These are phyloP conservation scores for Priceomyces medius DNA, from an alignment of 805 yeast genomes.

Conservation along the genomic window DNA sequence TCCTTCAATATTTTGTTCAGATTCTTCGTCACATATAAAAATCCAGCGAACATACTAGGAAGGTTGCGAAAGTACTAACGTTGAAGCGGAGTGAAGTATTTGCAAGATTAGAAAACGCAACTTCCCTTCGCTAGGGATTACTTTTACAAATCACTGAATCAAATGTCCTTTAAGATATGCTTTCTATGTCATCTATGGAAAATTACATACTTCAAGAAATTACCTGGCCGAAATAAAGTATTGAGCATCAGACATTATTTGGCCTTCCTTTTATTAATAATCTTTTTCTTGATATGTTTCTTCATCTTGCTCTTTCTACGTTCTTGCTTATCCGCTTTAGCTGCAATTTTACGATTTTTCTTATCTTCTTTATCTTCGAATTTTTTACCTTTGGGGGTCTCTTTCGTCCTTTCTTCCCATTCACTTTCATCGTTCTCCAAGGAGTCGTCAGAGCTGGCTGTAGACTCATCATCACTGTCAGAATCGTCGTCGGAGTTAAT, in stretches of 20 bases:
- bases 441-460: constrained; percentile 26
- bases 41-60: no score
- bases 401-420: constrained; percentile 42
- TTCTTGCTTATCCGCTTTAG: constrained; percentile 30
- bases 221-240: no score
- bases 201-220: no score
- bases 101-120: no score
- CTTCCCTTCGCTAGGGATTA: no score
- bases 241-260: constrained; percentile 14
- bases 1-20: no score
- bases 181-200: no score
- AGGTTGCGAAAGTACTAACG: no score
- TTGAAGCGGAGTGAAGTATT: no score
- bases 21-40: no score
- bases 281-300: constrained; percentile 30
- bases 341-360: constrained; percentile 40
- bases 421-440: constrained; percentile 34
- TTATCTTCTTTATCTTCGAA: constrained; percentile 53
- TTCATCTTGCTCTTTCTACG: constrained; percentile 41
- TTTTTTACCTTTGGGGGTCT: constrained; percentile 65
- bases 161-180: no score
- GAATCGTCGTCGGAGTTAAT: constrained; percentile 8
- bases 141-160: no score
- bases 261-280: constrained; percentile 66
- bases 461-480: constrained; percentile 22